Evolutionary conservation across 148 eudicot species (phyloP), one percentile per base, ranked within the genome.

Genomic region (Vaccinium macrocarpon): DNA sequence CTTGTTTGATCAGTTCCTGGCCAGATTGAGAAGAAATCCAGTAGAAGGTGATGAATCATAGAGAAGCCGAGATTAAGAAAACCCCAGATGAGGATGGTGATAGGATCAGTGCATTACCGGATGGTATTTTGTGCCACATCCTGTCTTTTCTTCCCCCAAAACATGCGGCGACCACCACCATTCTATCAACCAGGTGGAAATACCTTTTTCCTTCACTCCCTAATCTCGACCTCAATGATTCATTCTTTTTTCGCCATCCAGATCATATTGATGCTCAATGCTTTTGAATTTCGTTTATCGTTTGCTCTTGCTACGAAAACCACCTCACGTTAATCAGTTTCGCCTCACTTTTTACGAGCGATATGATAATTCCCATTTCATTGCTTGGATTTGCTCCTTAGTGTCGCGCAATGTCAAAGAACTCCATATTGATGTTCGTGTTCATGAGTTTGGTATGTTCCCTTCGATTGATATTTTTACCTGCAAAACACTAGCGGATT

Each of bases 101-200:
- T 11, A 51, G 53, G 53, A 11, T 51, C 53, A 51, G 53, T 51
- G 53, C 53, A 51, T 51, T 51, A 51, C 53, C 53, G 13, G 53
- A 51, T 51, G 53, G 2, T 51, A 5, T 51, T 51, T 13, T 9
- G 53, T 51, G 53, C 62, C 75, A 74, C n/a, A 74, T 74, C 78
- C 78, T 74, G 2, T 74, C 50, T 16, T 74, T 74, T 19, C 78
- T 74, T 42, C 78, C 50, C 8, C 42, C 78, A 9, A 74, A 38
- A 42, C 12, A 32, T 5, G 78, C 78, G 16, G 78, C 42, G 19
- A n/a, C 23, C 18, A 46, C 78, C 50, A 7, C 51, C 51, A 8
- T 74, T 74, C 46, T 74, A 6, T 74, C 78, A 74, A 4, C 78
- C 42, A 74, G 78, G 46, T 74, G 78, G 78, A 74, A 74, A 19